Percentiles rank a stretch among this genome's conserved stretches.
Conservation (phyloP, 176 grass and related monocot species). For the Carex kokanica region DNA sequence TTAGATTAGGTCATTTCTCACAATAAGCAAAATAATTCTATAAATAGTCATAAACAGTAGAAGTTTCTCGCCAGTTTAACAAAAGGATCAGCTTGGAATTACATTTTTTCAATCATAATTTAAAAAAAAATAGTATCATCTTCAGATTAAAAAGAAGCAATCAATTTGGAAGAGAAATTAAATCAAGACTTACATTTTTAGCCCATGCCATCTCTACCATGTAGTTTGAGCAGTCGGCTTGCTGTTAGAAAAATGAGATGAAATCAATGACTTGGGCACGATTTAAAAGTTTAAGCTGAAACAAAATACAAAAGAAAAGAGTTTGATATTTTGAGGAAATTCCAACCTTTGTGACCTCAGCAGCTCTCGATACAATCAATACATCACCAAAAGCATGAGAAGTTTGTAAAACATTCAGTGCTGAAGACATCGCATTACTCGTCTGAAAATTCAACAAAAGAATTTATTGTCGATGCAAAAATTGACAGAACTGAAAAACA, state of each 20-base stretch:
- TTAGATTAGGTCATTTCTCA: neutral
- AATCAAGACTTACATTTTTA: conserved; percentile 72
- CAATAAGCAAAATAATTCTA: neutral
- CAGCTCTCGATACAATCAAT: conserved; percentile 64
- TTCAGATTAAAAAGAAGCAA: conserved; percentile 6
- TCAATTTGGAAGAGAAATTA: neutral
- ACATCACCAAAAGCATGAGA: conserved; percentile 80
- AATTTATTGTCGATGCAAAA: neutral
- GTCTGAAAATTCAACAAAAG: conserved; percentile 51
- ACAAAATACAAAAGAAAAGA: neutral
- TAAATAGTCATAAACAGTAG: neutral
- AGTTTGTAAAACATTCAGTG: conserved; percentile 78
- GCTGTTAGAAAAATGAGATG: conserved; percentile 29
- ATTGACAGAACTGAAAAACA: neutral
- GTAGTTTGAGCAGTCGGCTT: conserved; percentile 67
- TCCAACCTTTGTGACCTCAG: conserved; percentile 70
- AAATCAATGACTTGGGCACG: conserved; percentile 24
- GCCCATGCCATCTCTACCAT: conserved; percentile 95
- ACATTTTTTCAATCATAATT: conserved; percentile 5
- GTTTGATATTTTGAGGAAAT: neutral
- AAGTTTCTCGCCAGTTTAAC: neutral
- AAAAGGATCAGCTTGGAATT: neutral
- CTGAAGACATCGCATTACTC: conserved; percentile 56
- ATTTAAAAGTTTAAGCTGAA: conserved; percentile 14
- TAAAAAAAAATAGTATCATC: conserved; percentile 29